A percentile compares a stretch with the other conserved stretches of the same genome.
Conservation (phyloP, 192 early-diverging fungal species). For the Thamnidium elegans region DNA sequence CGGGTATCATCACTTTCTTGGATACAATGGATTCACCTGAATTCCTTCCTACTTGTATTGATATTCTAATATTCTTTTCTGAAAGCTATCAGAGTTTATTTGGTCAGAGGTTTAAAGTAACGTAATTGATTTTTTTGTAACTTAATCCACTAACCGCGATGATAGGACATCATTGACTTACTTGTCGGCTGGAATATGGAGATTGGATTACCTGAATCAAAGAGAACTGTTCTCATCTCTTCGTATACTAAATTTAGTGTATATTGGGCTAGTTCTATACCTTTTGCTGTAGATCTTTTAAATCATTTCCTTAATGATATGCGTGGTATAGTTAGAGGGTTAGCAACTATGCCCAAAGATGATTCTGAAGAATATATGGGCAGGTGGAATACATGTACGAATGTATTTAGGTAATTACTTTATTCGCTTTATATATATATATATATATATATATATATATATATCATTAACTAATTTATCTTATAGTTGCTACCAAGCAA, state of each 20-base stretch:
- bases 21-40: conserved; percentile 27
- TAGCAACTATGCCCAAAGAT: not conserved
- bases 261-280: conserved; percentile 46
- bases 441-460: not conserved
- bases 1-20: conserved; percentile 21
- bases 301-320: conserved; percentile 54
- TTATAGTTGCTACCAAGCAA: conserved; percentile 35
- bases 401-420: conserved; percentile 17
- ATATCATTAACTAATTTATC: not conserved
- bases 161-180: conserved; percentile 58
- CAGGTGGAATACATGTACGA: conserved; percentile 9
- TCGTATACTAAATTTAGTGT: conserved; percentile 39
- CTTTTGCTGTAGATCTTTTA: conserved; percentile 51
- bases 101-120: conserved; percentile 23
- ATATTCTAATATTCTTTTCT: conserved; percentile 10
- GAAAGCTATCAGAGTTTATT: conserved; percentile 5
- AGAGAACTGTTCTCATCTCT: conserved; percentile 35
- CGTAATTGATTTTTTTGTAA: not conserved
- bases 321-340: conserved; percentile 21
- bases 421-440: not conserved
- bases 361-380: not conserved
- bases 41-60: conserved; percentile 15
- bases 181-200: conserved; percentile 73
- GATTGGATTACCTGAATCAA: conserved; percentile 34
- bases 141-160: not conserved